A percentile compares a stretch with the other conserved stretches of the same genome.
phyloP scores from a whole-genome alignment of 2,329 filamentous ascomycete species.

The Fusarium scirpi region DNA sequence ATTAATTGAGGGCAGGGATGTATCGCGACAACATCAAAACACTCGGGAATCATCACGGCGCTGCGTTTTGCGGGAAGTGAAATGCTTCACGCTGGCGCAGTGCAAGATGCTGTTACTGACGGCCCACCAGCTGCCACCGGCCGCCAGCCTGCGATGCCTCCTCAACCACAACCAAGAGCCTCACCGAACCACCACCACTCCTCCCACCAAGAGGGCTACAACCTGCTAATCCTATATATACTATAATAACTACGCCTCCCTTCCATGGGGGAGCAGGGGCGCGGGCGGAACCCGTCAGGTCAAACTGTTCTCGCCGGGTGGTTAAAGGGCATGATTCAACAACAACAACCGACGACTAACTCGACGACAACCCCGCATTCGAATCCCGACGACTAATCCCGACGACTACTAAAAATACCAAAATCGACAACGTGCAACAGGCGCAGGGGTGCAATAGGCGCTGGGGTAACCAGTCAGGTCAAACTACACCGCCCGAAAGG shows the following conservation, averaged over 20 bases:
- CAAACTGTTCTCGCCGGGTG: slow-evolving; percentile 43
- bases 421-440: not conserved
- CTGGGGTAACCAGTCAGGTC: slow-evolving; percentile 46
- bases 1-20: not conserved
- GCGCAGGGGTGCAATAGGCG: slow-evolving; percentile 30
- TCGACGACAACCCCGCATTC: slow-evolving; percentile 29
- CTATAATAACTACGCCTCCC: not conserved
- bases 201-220: slow-evolving; percentile 2
- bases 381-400: slow-evolving; percentile 15
- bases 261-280: slow-evolving; percentile 39
- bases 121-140: slow-evolving; percentile 2
- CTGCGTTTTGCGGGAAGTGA: not conserved
- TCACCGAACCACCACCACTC: not conserved
- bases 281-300: slow-evolving; percentile 47
- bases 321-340: slow-evolving; percentile 10
- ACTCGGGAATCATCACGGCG: slow-evolving; percentile 19
- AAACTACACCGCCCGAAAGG: slow-evolving; percentile 40
- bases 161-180: slow-evolving; percentile 4
- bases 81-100: slow-evolving; percentile 18
- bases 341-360: not conserved
- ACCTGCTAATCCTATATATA: slow-evolving; percentile 23
- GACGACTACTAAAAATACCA: not conserved
- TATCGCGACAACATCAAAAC: slow-evolving; percentile 23
- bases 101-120: not conserved
- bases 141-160: not conserved